Percentiles rank a stretch among this genome's conserved stretches.
Evolutionary conservation across 1,284 basidiomycete species (phyloP).

Genomic region (Pulveroboletus sp.): DNA sequence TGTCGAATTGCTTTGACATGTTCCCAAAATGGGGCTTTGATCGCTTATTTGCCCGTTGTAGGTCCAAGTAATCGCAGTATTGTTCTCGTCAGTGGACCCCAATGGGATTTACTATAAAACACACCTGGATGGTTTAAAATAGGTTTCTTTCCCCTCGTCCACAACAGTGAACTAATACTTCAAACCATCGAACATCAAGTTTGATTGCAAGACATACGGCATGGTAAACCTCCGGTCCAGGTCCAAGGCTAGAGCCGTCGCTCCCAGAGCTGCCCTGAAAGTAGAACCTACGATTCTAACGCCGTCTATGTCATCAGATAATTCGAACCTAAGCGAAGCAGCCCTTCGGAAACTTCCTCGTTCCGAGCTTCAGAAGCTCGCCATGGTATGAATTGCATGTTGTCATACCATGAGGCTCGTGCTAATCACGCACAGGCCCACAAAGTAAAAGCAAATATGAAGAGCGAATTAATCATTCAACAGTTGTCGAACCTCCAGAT

Average conservation of each 20-base stretch:
- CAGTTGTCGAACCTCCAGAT: constrained; percentile 13
- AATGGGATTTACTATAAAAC: constrained; percentile 11
- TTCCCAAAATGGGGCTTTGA: not conserved
- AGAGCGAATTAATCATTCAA: constrained; percentile 32
- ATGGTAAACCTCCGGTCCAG: constrained; percentile 14
- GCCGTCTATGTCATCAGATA: not conserved
- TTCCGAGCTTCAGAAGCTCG: constrained; percentile 29
- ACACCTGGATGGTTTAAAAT: not conserved
- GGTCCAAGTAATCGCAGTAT: constrained; percentile 22
- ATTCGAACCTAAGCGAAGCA: constrained; percentile 11
- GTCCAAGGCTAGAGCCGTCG: constrained; percentile 8
- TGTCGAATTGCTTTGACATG: constrained; percentile 24
- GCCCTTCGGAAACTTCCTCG: constrained; percentile 31
- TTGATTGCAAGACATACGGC: not conserved
- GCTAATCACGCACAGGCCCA: constrained; percentile 19
- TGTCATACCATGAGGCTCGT: not conserved
- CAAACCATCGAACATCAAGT: not conserved
- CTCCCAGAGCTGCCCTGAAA: not conserved
- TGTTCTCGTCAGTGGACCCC: constrained; percentile 17
- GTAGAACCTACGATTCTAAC: not conserved
- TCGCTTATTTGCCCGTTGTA: constrained; percentile 22
- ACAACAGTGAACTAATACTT: not conserved
- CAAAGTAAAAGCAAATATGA: constrained; percentile 29
- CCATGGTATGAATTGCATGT: constrained; percentile 23
- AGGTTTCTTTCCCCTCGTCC: not conserved